Evolutionary conservation across 2,329 filamentous ascomycete genomes (phyloP).

Genomic region (Scedosporium minutisporum): DNA sequence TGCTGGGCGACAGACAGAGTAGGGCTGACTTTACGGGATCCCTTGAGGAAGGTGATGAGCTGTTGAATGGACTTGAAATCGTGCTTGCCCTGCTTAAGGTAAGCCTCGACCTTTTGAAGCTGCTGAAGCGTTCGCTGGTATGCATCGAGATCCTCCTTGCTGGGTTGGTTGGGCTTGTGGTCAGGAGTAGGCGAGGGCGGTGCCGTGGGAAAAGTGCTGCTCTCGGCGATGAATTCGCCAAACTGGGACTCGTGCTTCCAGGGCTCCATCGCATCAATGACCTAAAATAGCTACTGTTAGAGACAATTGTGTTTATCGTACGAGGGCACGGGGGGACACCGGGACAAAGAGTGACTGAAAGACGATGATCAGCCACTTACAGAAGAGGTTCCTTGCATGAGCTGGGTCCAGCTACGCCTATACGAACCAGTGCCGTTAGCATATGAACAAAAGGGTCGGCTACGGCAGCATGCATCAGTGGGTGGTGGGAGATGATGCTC

Average conservation of each 20-base stretch:
- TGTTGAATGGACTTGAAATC: slow-evolving; percentile 60
- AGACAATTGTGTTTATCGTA: background rate
- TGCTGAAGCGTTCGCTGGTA: slow-evolving; percentile 59
- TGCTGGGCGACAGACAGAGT: slow-evolving; percentile 68
- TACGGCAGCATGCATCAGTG: background rate
- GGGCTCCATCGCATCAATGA: slow-evolving; percentile 82
- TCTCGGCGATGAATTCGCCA: slow-evolving; percentile 70
- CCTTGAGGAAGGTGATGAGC: slow-evolving; percentile 62
- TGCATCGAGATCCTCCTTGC: slow-evolving; percentile 60
- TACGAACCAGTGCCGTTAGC: slow-evolving; percentile 7
- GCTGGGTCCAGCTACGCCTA: slow-evolving; percentile 85
- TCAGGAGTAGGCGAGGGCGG: slow-evolving; percentile 53
- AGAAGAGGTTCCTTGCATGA: slow-evolving; percentile 84
- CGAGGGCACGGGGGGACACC: background rate
- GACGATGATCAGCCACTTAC: slow-evolving; percentile 39
- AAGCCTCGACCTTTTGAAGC: slow-evolving; percentile 57
- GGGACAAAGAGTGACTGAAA: background rate
- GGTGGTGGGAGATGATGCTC: slow-evolving; percentile 24
- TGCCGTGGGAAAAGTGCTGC: slow-evolving; percentile 61
- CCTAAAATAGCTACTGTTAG: slow-evolving; percentile 34
- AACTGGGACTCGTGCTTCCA: slow-evolving; percentile 89
- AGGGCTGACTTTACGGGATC: slow-evolving; percentile 60
- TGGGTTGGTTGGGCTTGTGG: slow-evolving; percentile 51
- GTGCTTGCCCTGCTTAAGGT: slow-evolving; percentile 60
- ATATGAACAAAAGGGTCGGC: background rate